Conservation (phyloP, 1,284 basidiomycete genomes). For the Ceratobasidium sp. region DNA sequence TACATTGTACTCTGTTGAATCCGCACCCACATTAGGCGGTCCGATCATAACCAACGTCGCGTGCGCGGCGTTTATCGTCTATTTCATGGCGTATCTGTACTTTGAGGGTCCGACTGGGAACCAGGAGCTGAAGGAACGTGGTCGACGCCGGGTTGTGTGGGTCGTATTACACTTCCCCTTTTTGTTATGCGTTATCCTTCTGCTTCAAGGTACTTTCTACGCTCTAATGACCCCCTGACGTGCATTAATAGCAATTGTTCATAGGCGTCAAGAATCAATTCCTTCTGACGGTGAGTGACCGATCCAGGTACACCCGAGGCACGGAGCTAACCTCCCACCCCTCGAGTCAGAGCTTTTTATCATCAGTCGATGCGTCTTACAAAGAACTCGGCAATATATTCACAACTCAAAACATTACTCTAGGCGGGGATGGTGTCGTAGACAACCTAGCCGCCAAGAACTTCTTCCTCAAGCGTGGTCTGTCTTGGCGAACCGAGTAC, state of each 20-base stretch:
- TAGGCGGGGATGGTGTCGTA: background rate
- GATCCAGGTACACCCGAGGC: too few relatives aligned
- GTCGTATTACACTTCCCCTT: conserved; percentile 29
- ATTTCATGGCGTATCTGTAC: conserved; percentile 32
- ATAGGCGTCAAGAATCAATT: conserved; percentile 41
- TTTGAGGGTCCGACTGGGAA: conserved; percentile 29
- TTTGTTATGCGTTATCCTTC: conserved; percentile 17
- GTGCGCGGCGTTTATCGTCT: conserved; percentile 16
- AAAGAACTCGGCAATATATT: conserved; percentile 1
- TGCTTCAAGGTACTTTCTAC: conserved; percentile 27
- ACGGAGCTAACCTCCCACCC: too few relatives aligned
- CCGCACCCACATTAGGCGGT: conserved; percentile 15
- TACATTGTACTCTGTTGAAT: conserved; percentile 22
- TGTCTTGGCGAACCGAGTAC: conserved; percentile 36
- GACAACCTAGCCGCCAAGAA: conserved; percentile 12
- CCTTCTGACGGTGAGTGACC: conserved; percentile 18
- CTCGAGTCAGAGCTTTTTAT: conserved; percentile 14
- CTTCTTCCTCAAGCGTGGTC: conserved; percentile 14
- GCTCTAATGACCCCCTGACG: background rate
- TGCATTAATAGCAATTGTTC: too few relatives aligned
- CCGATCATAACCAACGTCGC: conserved; percentile 9
- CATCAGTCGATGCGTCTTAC: conserved; percentile 3
- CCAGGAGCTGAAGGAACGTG: background rate
- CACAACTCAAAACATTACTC: conserved; percentile 21
- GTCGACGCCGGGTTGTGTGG: conserved; percentile 13